phyloP scores from a whole-genome alignment of 306 rosid genomes.

The Carpinus viminea region DNA sequence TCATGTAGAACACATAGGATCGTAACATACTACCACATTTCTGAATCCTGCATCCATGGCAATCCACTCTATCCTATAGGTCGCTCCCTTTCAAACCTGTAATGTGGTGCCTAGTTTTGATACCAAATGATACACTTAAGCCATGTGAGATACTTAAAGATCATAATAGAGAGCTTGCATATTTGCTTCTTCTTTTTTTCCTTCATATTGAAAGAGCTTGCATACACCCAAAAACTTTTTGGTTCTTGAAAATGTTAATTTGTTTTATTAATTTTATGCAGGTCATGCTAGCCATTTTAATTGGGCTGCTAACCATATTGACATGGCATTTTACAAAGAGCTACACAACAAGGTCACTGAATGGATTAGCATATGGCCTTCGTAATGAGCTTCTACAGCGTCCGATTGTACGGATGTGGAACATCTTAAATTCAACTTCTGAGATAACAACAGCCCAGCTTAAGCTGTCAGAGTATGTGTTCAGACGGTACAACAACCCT shows the following conservation, averaged over 20 bases:
- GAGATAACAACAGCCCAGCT: constrained; percentile 94
- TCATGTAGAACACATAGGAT: too few species aligned
- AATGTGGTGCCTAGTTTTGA: too few species aligned
- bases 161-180: not conserved
- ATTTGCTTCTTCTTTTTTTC: not conserved
- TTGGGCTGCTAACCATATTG: constrained; percentile 83
- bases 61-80: too few species aligned
- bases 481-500: constrained; percentile 72
- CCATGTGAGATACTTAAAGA: too few species aligned
- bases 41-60: too few species aligned
- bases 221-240: not conserved
- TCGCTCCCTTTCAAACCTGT: too few species aligned
- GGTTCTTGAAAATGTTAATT: constrained; percentile 2
- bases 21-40: too few species aligned
- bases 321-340: constrained; percentile 98
- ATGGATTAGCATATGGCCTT: constrained; percentile 84
- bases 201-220: too few species aligned
- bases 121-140: too few species aligned
- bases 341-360: constrained; percentile 78
- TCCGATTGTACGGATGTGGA: constrained; percentile 93
- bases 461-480: constrained; percentile 76
- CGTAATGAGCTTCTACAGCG: constrained; percentile 95
- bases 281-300: constrained; percentile 96
- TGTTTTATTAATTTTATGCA: constrained; percentile 34
- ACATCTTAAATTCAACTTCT: constrained; percentile 84